Base-by-base conservation (phyloP, 1,284 basidiomycete genomes). In the Sparassis latifolia region DNA sequence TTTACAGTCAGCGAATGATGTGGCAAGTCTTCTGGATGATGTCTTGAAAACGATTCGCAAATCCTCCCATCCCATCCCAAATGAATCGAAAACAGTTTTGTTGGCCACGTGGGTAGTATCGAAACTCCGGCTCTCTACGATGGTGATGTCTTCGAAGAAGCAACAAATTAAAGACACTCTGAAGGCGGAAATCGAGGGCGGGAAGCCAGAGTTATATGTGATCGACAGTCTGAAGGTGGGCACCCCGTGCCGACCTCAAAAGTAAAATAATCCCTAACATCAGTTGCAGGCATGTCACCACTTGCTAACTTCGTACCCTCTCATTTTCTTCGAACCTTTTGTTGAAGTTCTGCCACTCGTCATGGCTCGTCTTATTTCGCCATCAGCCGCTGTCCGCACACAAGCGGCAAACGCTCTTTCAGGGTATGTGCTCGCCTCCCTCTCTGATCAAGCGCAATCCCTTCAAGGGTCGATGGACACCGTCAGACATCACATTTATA, bases 21-120 rank as follows among this genome's bases (percentile, higher is more conserved):
- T 84, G 30, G 56, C 65, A 29, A 58, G 65, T 27, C 60, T 84
- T 3, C 58, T 82, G 1, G 63, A 66, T 7, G 66, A 66, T 31
- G 50, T 73, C n/a, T 53, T 75, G 28, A 55, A 57, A 2, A 62
- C 75, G n/a, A 55, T 64, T 9, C 59, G 60, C 5, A 60, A 69
- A 1, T 54, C 61, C 3, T 57, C 56, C 2, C 55, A 80, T 0
- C 71, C 74, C 0, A 68, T 68, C 2, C 68, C 71, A 4, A 73
- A 73, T 51, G 60, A 70, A 20, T 58, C 62, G 4, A 82, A 80
- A 61, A 75, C 72, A 5, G 69, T 69, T 54, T 68, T 71, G 1
- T 62, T 81, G 32, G 71, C 75, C 27, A 53, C 77, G 12, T 81
- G 74, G 72, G 69, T 72, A 31, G 62, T 86, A 33, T 69, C 71